phyloP scores from a whole-genome alignment of 768 basidiomycete species.

The Auricularia sp. region DNA sequence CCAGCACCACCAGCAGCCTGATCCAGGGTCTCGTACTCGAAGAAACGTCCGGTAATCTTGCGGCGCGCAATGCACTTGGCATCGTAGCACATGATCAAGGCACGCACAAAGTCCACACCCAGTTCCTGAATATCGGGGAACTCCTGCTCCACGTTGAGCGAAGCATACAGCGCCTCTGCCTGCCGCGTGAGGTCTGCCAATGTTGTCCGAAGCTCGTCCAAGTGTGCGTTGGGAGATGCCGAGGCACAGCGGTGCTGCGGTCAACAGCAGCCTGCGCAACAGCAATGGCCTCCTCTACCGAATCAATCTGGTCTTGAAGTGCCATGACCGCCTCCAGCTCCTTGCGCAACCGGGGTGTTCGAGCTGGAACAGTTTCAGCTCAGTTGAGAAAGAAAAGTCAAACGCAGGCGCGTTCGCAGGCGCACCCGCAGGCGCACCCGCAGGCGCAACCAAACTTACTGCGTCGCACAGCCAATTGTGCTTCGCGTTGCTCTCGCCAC shows the following conservation, averaged over 20 bases:
- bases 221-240: slow-evolving; percentile 5
- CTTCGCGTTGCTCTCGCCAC: slow-evolving; percentile 25
- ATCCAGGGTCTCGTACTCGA: slow-evolving; percentile 30
- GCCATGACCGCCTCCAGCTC: slow-evolving; percentile 23
- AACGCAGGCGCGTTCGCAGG: background rate
- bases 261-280: too few species aligned
- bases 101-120: slow-evolving; percentile 21
- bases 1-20: slow-evolving; percentile 21
- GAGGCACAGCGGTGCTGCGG: background rate
- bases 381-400: too few species aligned
- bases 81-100: slow-evolving; percentile 26
- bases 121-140: slow-evolving; percentile 26
- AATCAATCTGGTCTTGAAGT: slow-evolving; percentile 22
- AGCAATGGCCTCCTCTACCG: slow-evolving; percentile 12
- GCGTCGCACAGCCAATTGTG: slow-evolving; percentile 21
- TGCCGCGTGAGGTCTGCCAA: slow-evolving; percentile 16
- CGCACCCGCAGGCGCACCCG: background rate
- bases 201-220: slow-evolving; percentile 15
- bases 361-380: background rate
- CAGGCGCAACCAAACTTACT: slow-evolving; percentile 17
- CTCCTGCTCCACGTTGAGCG: slow-evolving; percentile 23
- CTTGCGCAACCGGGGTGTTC: slow-evolving; percentile 18
- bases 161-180: slow-evolving; percentile 25
- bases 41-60: slow-evolving; percentile 24
- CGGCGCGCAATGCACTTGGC: slow-evolving; percentile 32